Conservation (phyloP, 2,329 filamentous ascomycete genomes). For the Arachnopeziza araneosa region DNA sequence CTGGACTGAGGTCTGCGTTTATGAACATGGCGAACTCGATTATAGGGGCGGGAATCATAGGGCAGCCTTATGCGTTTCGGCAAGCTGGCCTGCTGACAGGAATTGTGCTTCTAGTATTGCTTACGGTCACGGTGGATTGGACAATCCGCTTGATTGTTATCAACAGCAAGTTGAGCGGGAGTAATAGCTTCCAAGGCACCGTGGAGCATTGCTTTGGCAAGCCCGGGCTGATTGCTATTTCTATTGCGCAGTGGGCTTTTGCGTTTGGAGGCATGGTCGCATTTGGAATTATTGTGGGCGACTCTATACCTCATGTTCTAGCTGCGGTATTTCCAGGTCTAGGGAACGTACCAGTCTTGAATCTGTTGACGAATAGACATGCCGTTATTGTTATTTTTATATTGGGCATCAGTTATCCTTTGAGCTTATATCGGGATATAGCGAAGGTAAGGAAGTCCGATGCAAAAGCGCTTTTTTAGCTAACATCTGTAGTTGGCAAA, state of each 20-base stretch:
- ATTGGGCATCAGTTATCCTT: constrained; percentile 78
- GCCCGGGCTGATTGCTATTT: constrained; percentile 81
- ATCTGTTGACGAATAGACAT: constrained; percentile 73
- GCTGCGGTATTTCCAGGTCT: constrained; percentile 75
- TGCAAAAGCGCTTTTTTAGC: background rate
- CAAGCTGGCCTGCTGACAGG: constrained; percentile 86
- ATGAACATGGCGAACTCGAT: constrained; percentile 99
- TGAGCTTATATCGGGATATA: constrained; percentile 94
- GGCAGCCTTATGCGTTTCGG: constrained; percentile 91
- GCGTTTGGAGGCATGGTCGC: constrained; percentile 98
- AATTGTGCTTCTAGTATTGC: constrained; percentile 65
- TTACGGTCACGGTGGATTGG: constrained; percentile 91
- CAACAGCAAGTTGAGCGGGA: constrained; percentile 93
- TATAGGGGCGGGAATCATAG: constrained; percentile 71
- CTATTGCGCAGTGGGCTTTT: constrained; percentile 92
- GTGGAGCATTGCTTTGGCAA: constrained; percentile 93
- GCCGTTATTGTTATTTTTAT: constrained; percentile 86
- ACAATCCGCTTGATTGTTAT: constrained; percentile 95
- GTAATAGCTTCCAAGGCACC: constrained; percentile 90
- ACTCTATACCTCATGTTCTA: constrained; percentile 90
- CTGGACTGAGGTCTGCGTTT: constrained; percentile 79
- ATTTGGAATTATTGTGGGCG: constrained; percentile 95
- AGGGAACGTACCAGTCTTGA: constrained; percentile 66
- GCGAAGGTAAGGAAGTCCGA: constrained; percentile 62
- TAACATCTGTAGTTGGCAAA: constrained; percentile 67